Conservation (phyloP, 805 yeast species). For the Sporopachydermia lactativora region DNA sequence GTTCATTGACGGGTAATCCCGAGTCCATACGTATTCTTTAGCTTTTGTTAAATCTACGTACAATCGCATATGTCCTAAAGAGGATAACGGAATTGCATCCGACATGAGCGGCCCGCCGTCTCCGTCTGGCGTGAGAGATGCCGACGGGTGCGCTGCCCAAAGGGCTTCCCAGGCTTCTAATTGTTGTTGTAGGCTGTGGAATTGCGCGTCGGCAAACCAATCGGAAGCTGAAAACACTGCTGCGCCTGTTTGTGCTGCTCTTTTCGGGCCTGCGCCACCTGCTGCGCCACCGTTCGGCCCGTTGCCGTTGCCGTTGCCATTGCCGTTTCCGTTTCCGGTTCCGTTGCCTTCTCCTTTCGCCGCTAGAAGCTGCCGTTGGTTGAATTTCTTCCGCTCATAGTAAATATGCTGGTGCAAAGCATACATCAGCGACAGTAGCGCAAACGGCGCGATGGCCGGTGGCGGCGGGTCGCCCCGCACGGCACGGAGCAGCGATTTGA, state of each 20-base stretch:
- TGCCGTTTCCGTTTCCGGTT: not conserved
- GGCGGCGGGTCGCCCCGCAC: not conserved
- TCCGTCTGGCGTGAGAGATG: constrained; percentile 25
- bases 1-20: constrained; percentile 18
- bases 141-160: constrained; percentile 26
- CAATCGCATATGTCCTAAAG: constrained; percentile 21
- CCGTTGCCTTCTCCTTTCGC: constrained; percentile 1
- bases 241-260: not conserved
- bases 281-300: not conserved
- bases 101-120: constrained; percentile 25
- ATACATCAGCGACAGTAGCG: constrained; percentile 28
- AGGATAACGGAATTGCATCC: constrained; percentile 26
- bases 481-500: not conserved
- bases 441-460: constrained; percentile 14
- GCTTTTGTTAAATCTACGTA: constrained; percentile 22
- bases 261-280: not conserved
- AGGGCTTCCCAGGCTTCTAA: constrained; percentile 25
- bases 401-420: constrained; percentile 29
- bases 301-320: not conserved
- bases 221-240: not conserved
- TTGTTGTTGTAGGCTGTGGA: not conserved
- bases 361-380: not conserved
- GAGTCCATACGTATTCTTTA: constrained; percentile 25
- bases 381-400: constrained; percentile 15
- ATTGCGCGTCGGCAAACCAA: not conserved